Evolutionary conservation across 169 alveolate species (phyloP).

Genomic region (Cryptosporidium parvum): DNA sequence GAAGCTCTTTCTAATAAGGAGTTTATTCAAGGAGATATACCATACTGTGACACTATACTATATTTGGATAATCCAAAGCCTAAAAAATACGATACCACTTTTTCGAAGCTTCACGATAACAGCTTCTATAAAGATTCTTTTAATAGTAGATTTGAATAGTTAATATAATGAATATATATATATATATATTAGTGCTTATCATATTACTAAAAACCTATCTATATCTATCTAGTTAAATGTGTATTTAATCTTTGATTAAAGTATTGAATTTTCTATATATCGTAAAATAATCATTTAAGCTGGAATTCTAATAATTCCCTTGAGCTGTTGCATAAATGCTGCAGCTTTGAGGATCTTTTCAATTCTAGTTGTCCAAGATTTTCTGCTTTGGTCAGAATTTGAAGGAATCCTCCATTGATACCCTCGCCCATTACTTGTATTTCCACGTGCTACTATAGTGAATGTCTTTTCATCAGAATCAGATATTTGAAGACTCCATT

Average conservation of each 20-base stretch:
- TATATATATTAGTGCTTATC: not conserved
- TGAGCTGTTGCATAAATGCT: conserved; percentile 72
- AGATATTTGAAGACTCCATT: conserved; percentile 50
- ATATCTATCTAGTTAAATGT: not conserved
- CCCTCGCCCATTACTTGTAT: conserved; percentile 58
- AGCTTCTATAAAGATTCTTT: not conserved
- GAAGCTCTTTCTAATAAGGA: not conserved
- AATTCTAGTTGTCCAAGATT: conserved; percentile 68
- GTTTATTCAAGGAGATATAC: conserved; percentile 52
- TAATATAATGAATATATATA: not conserved
- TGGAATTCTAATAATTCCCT: conserved; percentile 55
- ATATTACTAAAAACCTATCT: not conserved
- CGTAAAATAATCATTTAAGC: not conserved
- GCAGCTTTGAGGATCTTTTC: conserved; percentile 67
- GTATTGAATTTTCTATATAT: not conserved
- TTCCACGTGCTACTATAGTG: conserved; percentile 26
- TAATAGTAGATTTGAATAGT: not conserved
- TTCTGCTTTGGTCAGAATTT: conserved; percentile 55
- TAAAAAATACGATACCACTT: not conserved
- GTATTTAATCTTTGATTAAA: not conserved
- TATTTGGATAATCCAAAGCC: conserved; percentile 54
- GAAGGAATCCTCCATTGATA: conserved; percentile 69
- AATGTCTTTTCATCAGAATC: conserved; percentile 50
- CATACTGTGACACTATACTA: conserved; percentile 53
- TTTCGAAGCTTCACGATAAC: conserved; percentile 31